A percentile compares a stretch with the other conserved stretches of the same genome.
Conservation (phyloP, 1,284 basidiomycete species). For the Butyriboletus appendiculatus region DNA sequence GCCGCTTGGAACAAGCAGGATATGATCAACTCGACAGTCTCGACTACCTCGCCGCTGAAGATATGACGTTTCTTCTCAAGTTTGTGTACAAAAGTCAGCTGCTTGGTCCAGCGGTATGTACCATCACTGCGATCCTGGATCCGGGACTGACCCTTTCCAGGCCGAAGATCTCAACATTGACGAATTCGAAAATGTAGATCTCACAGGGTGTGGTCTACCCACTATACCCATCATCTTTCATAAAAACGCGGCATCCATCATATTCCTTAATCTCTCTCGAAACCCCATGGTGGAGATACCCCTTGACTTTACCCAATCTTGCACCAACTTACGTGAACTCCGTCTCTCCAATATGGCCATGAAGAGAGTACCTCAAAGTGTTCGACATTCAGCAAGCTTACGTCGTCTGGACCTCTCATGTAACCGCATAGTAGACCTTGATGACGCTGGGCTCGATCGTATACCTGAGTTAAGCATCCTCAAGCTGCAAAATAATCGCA, state of each 20-base stretch:
- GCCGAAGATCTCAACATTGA: constrained; percentile 77
- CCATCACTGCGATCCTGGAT: background rate
- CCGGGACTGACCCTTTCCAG: constrained; percentile 33
- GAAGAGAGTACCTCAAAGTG: constrained; percentile 88
- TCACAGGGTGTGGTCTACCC: constrained; percentile 82
- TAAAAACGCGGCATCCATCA: constrained; percentile 83
- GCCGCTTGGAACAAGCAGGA: constrained; percentile 89
- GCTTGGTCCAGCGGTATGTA: constrained; percentile 64
- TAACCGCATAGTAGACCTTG: constrained; percentile 90
- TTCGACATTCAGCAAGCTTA: constrained; percentile 76
- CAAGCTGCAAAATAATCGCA: constrained; percentile 90
- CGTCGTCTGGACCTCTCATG: constrained; percentile 89
- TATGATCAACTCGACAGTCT: constrained; percentile 85
- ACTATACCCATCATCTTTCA: constrained; percentile 93
- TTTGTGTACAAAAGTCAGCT: constrained; percentile 83
- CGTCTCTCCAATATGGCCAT: constrained; percentile 92
- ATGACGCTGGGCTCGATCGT: constrained; percentile 82
- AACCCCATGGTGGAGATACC: constrained; percentile 98
- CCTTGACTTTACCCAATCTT: constrained; percentile 94
- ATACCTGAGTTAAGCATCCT: constrained; percentile 76
- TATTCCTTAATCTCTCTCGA: constrained; percentile 87
- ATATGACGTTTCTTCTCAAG: constrained; percentile 84
- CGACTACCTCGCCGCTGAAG: constrained; percentile 80
- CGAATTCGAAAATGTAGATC: constrained; percentile 82
- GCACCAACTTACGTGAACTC: constrained; percentile 82